Evolutionary conservation across 306 rosid genomes (phyloP), one percentile per base, ranked within the genome.

Genomic region (Pachyrhizus erosus): DNA sequence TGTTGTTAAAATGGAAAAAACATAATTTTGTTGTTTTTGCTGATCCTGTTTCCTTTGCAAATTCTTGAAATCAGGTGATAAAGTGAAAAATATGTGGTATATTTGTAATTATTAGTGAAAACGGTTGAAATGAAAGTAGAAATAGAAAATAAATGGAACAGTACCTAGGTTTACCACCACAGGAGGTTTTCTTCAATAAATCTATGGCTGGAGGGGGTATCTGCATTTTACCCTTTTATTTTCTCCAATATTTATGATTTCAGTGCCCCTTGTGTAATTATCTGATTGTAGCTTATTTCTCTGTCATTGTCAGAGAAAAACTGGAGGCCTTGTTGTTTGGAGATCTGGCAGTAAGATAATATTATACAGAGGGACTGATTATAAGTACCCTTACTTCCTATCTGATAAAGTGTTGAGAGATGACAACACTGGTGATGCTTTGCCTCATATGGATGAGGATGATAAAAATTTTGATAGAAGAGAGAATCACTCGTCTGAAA

Each of bases 321-420:
- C 94, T 77, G 99, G 98, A 81, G 99, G 99, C 57, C 74, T 95
- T 87, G 98, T 93, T 78, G 91, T 90, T 71, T 93, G 96, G 99
- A 91, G 99, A 84, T 88, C 98, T 70, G 99, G 99, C 79, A 84
- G 89, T 87, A 95, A 93, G 87, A 90, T 95, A 86, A 75, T 95
- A 61, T 87, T 95, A 86, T 95, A 89, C 78, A 89, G 99, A 71
- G 99, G 99, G 77, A 46, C 68, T 80, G 91, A 88, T 64, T 95
- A 95, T 80, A 86, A 85, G 83, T 93, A 90, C 77, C 99, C 99
- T 42, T 95, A 93, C 90, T 95, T 93, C 80, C 71, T 88, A 70
- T 73, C 88, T 18, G 84, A 84, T 81, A 49, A 82, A 45, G 69
- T 52, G 84, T 82, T 62, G 66, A 51, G 60, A 45, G 58, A 78